Base-by-base conservation (phyloP, 1,139 yeast genomes). In the Diutina neorugosa region DNA sequence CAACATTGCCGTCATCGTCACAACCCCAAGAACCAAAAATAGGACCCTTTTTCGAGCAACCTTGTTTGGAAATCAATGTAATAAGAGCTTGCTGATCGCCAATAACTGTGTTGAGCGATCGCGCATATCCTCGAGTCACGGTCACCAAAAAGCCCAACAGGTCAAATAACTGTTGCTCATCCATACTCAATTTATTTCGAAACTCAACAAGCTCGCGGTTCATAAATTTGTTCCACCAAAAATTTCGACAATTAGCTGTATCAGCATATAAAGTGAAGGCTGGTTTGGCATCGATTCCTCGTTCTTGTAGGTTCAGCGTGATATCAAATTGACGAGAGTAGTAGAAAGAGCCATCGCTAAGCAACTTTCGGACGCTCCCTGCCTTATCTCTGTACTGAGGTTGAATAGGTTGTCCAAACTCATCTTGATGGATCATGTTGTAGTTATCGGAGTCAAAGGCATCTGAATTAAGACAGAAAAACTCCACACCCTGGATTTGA, bases 21-120 rank as follows among this genome's bases (percentile, higher is more conserved):
- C 84, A 74, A 19, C 91, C 89, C 68, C 80, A 78, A 40, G 81
- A 78, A 0, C 88, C 89, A 60, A 84, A 81, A 1, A 84, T 67
- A 1, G 82, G 78, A 1, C 85, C 85, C 44, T 71, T 73, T 57
- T 78, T 81, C 44, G 75, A 73, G 55, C 86, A 80, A 2, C 84
- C 79, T 54, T 84, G 86, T 62, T 83, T 83, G 1, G 89, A 79
- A 9, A 85, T 81, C 2, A 85, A 68, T 0, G 93, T 83, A 51
- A 85, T 63, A 19, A 82, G 65, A 0, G 77, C 77, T 25, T 73
- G 76, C 41, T 67, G 69, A 31, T 63, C 57, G 9, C 66, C 65
- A 4, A 76, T 61, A 0, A 62, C 63, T 0, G 81, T 71, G 57
- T 82, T 82, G 7, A 82, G 74, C 1, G 84, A 75, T 59, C 80